Conservation (phyloP, 2,329 filamentous ascomycete species). For the Fusarium hainanense region DNA sequence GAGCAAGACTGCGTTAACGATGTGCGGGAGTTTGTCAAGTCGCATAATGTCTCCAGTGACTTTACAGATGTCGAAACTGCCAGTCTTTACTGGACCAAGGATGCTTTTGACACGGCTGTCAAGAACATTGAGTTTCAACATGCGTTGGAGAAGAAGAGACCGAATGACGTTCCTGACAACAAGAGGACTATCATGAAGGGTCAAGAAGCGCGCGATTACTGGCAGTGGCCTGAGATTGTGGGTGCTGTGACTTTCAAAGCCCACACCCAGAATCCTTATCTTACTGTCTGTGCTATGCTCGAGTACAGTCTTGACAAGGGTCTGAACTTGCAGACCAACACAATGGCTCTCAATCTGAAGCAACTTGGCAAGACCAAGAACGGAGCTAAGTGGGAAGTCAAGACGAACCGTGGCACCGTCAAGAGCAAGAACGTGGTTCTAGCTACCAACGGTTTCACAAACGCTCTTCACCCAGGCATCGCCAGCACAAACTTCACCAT, state of each 20-base stretch:
- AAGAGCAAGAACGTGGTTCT: constrained; percentile 28
- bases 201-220: constrained; percentile 13
- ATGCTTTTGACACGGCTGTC: constrained; percentile 21
- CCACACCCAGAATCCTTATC: constrained; percentile 28
- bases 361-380: constrained; percentile 12
- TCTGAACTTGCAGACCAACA: constrained; percentile 24
- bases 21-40: constrained; percentile 24
- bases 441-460: constrained; percentile 27
- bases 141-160: constrained; percentile 7
- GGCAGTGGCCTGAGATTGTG: constrained; percentile 19
- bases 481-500: constrained; percentile 30
- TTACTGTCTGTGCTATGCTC: constrained; percentile 18
- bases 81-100: constrained; percentile 27
- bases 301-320: constrained; percentile 22
- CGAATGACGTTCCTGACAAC: constrained; percentile 26
- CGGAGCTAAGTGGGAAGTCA: constrained; percentile 19
- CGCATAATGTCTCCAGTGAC: constrained; percentile 23
- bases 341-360: constrained; percentile 18
- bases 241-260: constrained; percentile 27
- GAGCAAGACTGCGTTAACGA: constrained; percentile 29
- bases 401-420: constrained; percentile 20
- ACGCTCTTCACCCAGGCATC: constrained; percentile 14
- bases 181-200: constrained; percentile 20
- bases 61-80: constrained; percentile 28
- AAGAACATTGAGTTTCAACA: constrained; percentile 21